Percentiles rank a stretch among this genome's conserved stretches.
phyloP scores from a whole-genome alignment of 2,329 filamentous ascomycete genomes.

The Sclerotinia subarctica region DNA sequence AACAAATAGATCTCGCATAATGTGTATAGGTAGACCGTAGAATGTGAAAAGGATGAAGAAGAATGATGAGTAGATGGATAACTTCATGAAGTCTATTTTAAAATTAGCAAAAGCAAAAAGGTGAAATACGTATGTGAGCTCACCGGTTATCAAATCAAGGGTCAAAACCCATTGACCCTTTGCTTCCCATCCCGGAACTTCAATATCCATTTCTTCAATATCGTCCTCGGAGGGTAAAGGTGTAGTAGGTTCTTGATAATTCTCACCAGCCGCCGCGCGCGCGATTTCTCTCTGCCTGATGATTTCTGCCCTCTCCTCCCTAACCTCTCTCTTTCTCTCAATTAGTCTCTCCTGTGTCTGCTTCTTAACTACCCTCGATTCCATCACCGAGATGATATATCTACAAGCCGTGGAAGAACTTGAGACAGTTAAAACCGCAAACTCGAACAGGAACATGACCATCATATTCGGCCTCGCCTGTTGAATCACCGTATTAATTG shows the following conservation, averaged over 20 bases:
- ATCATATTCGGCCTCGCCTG: conserved; percentile 96
- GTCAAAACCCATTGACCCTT: conserved; percentile 92
- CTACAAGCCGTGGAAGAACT: conserved; percentile 76
- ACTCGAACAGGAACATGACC: conserved; percentile 99
- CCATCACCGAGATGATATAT: conserved; percentile 75
- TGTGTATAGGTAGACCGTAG: conserved; percentile 94
- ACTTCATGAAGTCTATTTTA: conserved; percentile 78
- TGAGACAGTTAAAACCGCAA: conserved; percentile 78
- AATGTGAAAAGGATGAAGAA: conserved; percentile 91
- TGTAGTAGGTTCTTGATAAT: conserved; percentile 36
- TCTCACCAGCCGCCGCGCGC: conserved; percentile 36
- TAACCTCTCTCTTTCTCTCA: conserved; percentile 65
- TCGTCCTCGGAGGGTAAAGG: conserved; percentile 65
- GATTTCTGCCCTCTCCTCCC: conserved; percentile 54
- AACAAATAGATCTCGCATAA: conserved; percentile 91
- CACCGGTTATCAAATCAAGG: conserved; percentile 78
- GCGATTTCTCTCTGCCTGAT: conserved; percentile 39
- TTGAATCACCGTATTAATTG: conserved; percentile 76
- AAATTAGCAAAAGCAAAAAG: conserved; percentile 19
- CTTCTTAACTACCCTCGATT: conserved; percentile 69
- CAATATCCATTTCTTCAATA: conserved; percentile 88
- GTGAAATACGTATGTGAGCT: conserved; percentile 33
- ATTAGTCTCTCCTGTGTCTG: conserved; percentile 70
- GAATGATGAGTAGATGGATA: conserved; percentile 84
- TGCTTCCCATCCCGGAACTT: conserved; percentile 93